A percentile compares a stretch with the other conserved stretches of the same genome.
Conservation (phyloP, 805 yeast genomes). For the Wickerhamiella parazyma region DNA sequence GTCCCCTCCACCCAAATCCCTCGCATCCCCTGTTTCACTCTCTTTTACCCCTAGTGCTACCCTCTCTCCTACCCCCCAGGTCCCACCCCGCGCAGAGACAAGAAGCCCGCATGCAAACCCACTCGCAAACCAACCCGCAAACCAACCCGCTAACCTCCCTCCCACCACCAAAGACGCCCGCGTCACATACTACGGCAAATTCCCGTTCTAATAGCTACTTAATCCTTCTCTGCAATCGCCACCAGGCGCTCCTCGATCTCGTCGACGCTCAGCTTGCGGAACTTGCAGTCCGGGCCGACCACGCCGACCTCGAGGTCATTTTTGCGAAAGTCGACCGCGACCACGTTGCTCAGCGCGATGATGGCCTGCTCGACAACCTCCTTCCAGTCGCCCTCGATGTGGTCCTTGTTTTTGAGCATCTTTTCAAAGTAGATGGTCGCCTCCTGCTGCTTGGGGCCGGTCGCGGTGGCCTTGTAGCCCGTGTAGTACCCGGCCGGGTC, state of each 20-base stretch:
- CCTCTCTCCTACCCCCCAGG: too few relatives aligned
- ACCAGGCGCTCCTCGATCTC: constrained; percentile 91
- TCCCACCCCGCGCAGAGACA: too few relatives aligned
- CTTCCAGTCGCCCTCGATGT: constrained; percentile 72
- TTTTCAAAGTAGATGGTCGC: constrained; percentile 81
- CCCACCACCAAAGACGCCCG: too few relatives aligned
- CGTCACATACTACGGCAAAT: too few relatives aligned
- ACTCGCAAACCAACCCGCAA: too few relatives aligned
- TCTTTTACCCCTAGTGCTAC: too few relatives aligned
- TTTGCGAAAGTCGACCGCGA: constrained; percentile 88
- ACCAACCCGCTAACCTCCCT: too few relatives aligned
- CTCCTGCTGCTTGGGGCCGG: constrained; percentile 97
- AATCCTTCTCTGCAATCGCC: constrained; percentile 94
- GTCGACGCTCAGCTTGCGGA: constrained; percentile 60
- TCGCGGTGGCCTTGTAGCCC: constrained; percentile 81
- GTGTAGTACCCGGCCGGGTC: constrained; percentile 97
- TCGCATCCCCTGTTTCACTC: too few relatives aligned
- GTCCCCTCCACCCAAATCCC: too few relatives aligned
- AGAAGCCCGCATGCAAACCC: too few relatives aligned
- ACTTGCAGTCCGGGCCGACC: constrained; percentile 50
- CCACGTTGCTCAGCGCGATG: constrained; percentile 66
- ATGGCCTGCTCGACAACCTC: constrained; percentile 82
- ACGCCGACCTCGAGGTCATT: constrained; percentile 90
- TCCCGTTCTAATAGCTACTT: constrained; percentile 11
- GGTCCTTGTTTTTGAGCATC: constrained; percentile 62